These are phyloP conservation scores for Trichoderma lentiforme DNA, from an alignment of 2,329 filamentous ascomycete species.

Conservation along the genomic window DNA sequence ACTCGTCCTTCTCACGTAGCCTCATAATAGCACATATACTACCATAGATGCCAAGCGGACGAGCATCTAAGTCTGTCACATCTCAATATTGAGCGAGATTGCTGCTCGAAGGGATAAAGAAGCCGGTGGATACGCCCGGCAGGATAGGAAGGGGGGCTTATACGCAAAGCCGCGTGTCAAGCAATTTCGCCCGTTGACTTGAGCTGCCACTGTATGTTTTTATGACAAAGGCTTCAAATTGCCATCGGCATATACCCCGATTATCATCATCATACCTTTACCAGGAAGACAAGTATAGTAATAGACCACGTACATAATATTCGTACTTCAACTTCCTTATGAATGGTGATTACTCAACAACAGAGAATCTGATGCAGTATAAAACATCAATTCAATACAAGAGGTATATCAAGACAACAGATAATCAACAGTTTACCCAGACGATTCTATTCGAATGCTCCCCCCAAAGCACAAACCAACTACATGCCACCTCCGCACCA, in stretches of 20 bases:
- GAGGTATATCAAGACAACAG: not conserved
- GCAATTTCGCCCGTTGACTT: not conserved
- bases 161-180: not conserved
- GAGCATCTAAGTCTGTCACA: not conserved
- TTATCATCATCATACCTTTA: not conserved
- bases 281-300: not conserved
- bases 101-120: not conserved
- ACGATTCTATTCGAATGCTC: not conserved
- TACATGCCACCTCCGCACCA: not conserved
- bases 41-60: not conserved
- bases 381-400: not conserved
- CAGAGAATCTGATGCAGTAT: not conserved
- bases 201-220: not conserved
- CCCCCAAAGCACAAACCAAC: not conserved
- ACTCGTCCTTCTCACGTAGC: not conserved
- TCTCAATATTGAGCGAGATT: constrained; percentile 3
- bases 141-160: not conserved
- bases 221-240: not conserved
- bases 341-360: not conserved
- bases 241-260: not conserved
- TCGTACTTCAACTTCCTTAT: not conserved
- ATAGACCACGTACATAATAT: not conserved
- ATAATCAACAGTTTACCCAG: not conserved
- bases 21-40: not conserved
- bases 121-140: not conserved